Evolutionary conservation across 1,284 basidiomycete genomes (phyloP).

Genomic region (Trametes pubescens): DNA sequence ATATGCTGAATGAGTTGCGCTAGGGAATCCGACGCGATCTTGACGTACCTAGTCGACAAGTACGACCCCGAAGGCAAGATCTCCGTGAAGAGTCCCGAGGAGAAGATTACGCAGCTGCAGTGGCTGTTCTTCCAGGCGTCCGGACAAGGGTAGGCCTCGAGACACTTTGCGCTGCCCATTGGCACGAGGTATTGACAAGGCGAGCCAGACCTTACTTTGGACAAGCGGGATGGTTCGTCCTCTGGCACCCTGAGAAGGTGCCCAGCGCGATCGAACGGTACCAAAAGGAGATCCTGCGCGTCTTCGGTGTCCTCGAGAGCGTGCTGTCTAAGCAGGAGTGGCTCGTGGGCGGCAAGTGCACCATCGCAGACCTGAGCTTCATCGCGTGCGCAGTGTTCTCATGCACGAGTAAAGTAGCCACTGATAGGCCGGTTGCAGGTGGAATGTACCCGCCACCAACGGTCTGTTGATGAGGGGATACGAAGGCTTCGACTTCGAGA

Average conservation of each 20-base stretch:
- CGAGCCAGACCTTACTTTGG: slow-evolving; percentile 31
- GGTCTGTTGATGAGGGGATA: background rate
- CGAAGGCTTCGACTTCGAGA: slow-evolving; percentile 4
- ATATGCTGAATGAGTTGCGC: background rate
- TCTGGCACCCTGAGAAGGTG: slow-evolving; percentile 35
- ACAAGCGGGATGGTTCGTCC: slow-evolving; percentile 38
- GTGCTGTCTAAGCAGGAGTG: slow-evolving; percentile 30
- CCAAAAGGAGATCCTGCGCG: slow-evolving; percentile 42
- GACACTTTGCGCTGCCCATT: no score
- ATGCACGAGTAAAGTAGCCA: background rate
- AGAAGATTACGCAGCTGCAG: slow-evolving; percentile 33
- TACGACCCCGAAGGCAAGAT: slow-evolving; percentile 46
- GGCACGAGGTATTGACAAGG: no score
- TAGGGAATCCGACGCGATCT: slow-evolving; percentile 47
- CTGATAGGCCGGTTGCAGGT: background rate
- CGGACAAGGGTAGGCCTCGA: slow-evolving; percentile 41
- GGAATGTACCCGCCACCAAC: background rate
- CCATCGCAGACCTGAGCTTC: slow-evolving; percentile 21
- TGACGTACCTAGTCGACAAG: slow-evolving; percentile 44
- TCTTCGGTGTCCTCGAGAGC: slow-evolving; percentile 43
- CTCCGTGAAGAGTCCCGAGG: slow-evolving; percentile 35
- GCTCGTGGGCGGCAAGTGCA: slow-evolving; percentile 26
- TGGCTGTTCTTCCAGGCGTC: slow-evolving; percentile 43
- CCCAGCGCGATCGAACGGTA: slow-evolving; percentile 42
- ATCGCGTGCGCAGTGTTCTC: background rate